Evolutionary conservation across 1,284 basidiomycete species (phyloP).

Genomic region (Leccinum griseonigrum): DNA sequence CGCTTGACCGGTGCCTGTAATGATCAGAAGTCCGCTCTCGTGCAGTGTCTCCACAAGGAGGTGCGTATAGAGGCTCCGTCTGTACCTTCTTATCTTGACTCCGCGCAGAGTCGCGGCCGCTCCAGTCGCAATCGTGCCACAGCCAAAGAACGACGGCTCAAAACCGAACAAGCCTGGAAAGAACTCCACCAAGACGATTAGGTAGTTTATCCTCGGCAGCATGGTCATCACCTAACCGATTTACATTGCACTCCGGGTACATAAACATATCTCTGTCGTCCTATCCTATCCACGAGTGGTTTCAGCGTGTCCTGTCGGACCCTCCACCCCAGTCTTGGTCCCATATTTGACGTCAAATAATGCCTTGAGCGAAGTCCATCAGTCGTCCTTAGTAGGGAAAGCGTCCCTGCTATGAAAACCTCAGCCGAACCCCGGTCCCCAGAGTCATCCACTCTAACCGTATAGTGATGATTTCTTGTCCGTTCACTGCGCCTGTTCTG

Average conservation of each 20-base stretch:
- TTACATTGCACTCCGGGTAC: background rate
- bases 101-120: slow-evolving; percentile 60
- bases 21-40: slow-evolving; percentile 64
- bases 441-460: background rate
- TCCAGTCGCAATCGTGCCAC: slow-evolving; percentile 67
- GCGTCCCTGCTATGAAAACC: background rate
- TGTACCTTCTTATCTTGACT: background rate
- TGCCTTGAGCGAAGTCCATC: background rate
- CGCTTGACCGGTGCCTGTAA: slow-evolving; percentile 74
- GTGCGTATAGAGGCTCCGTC: slow-evolving; percentile 39
- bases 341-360: slow-evolving; percentile 1
- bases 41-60: slow-evolving; percentile 74
- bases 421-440: background rate
- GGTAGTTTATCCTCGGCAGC: background rate
- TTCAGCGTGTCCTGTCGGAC: slow-evolving; percentile 7
- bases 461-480: background rate
- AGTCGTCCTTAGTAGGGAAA: background rate
- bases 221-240: background rate
- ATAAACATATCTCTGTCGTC: background rate
- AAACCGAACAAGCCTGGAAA: slow-evolving; percentile 57
- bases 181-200: slow-evolving; percentile 54
- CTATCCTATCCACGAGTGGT: background rate
- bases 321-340: no score
- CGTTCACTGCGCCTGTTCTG: background rate
- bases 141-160: slow-evolving; percentile 58